Evolutionary conservation across 192 early-diverging fungal genomes (phyloP).

Genomic region (Oehlia diaphana): DNA sequence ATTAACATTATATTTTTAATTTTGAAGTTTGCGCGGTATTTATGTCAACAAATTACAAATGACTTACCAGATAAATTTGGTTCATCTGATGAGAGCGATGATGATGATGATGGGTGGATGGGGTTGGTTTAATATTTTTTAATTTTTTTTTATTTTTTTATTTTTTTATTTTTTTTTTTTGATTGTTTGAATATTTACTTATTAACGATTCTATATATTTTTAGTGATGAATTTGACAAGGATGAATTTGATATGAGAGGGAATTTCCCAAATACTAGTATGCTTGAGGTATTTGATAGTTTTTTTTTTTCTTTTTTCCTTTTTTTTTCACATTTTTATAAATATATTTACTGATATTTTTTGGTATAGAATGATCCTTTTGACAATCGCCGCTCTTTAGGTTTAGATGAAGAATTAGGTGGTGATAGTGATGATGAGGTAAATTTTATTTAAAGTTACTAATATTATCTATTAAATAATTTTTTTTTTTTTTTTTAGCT

Average conservation of each 20-base stretch:
- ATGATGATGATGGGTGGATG: slow-evolving; percentile 56
- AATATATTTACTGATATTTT: not conserved
- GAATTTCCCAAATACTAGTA: slow-evolving; percentile 15
- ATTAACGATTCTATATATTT: not conserved
- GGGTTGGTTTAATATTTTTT: slow-evolving; percentile 34
- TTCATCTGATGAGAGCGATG: slow-evolving; percentile 59
- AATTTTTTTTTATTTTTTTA: not conserved
- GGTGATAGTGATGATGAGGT: slow-evolving; percentile 27
- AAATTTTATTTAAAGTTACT: not conserved
- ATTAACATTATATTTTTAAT: not conserved
- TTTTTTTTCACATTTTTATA: not conserved
- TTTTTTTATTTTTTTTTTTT: not conserved
- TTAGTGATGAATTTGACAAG: slow-evolving; percentile 33
- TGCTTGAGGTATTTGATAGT: slow-evolving; percentile 28
- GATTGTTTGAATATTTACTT: not conserved
- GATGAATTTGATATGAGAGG: slow-evolving; percentile 39
- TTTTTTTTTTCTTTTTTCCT: too few relatives aligned
- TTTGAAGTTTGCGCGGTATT: slow-evolving; percentile 64
- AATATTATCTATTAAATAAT: not conserved
- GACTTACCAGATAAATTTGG: slow-evolving; percentile 72
- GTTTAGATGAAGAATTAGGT: not conserved
- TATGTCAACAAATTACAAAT: slow-evolving; percentile 68
- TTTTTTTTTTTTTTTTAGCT: not conserved
- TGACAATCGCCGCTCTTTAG: slow-evolving; percentile 21
- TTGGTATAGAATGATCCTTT: slow-evolving; percentile 11